phyloP scores from a whole-genome alignment of 2,329 filamentous ascomycete species.

The Fusarium sterilihyphosum region DNA sequence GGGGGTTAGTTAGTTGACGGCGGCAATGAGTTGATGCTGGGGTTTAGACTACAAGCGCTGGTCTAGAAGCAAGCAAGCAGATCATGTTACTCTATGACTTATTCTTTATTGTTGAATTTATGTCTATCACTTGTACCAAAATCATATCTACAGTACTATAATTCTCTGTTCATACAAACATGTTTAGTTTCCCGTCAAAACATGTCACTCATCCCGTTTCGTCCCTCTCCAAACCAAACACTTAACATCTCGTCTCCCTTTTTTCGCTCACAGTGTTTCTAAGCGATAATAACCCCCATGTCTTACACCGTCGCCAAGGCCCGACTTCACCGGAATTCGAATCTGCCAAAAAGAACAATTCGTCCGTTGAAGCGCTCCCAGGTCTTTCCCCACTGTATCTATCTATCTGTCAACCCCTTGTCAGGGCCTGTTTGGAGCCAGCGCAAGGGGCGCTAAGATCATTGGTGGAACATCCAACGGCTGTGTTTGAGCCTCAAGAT shows the following conservation, averaged over 20 bases:
- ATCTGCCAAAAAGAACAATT: constrained; percentile 22
- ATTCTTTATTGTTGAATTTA: not conserved
- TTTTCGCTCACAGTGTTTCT: not conserved
- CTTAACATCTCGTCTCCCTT: not conserved
- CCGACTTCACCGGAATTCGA: constrained; percentile 45
- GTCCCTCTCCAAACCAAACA: constrained; percentile 6
- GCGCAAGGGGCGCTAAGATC: constrained; percentile 38
- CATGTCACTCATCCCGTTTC: constrained; percentile 16
- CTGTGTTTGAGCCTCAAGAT: constrained; percentile 44
- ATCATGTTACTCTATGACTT: not conserved
- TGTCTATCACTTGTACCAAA: not conserved
- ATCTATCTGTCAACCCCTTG: not conserved
- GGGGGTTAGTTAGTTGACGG: constrained; percentile 1
- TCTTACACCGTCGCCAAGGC: constrained; percentile 32
- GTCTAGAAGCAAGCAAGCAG: constrained; percentile 10
- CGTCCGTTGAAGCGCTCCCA: not conserved
- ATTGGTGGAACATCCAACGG: constrained; percentile 42
- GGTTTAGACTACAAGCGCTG: constrained; percentile 29
- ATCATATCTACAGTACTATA: not conserved
- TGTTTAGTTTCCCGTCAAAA: constrained; percentile 14
- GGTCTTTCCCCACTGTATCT: not conserved
- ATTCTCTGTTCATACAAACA: not conserved
- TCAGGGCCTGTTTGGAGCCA: constrained; percentile 37
- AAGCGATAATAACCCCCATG: constrained; percentile 3
- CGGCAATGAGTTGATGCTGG: constrained; percentile 9